Evolutionary conservation across 495 filamentous ascomycete species (phyloP).

Genomic region (Podospora conica): DNA sequence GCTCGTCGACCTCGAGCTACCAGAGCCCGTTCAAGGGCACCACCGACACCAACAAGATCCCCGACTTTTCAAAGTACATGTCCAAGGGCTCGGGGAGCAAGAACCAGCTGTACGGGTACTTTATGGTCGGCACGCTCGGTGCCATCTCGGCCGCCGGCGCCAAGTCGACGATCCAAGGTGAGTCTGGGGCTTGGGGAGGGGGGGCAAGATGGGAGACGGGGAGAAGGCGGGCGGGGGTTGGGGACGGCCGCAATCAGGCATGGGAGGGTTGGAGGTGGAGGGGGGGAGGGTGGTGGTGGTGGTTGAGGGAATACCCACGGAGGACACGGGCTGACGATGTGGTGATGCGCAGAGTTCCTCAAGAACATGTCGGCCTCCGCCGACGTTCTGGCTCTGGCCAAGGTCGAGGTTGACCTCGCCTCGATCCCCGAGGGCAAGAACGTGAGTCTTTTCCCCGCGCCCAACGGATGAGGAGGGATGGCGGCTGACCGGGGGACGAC

Average conservation of each 20-base stretch:
- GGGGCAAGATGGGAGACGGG: background rate
- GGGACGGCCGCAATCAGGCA: background rate
- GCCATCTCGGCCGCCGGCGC: constrained; percentile 84
- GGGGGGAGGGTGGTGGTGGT: background rate
- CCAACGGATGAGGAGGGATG: background rate
- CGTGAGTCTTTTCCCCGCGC: constrained; percentile 47
- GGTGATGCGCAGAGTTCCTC: constrained; percentile 70
- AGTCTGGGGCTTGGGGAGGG: constrained; percentile 23
- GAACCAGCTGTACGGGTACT: constrained; percentile 91
- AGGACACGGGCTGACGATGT: constrained; percentile 10
- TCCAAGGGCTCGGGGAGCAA: constrained; percentile 53
- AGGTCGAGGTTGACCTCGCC: constrained; percentile 92
- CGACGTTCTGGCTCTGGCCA: constrained; percentile 97
- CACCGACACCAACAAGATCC: constrained; percentile 58
- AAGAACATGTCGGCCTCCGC: constrained; percentile 99
- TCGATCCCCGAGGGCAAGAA: constrained; percentile 99
- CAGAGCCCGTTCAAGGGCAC: constrained; percentile 59
- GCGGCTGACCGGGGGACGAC: background rate
- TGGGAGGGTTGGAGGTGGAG: background rate
- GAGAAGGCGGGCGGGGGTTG: background rate
- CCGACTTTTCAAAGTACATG: constrained; percentile 84
- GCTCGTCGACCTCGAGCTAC: constrained; percentile 31
- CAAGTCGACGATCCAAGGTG: constrained; percentile 96
- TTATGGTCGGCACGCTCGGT: constrained; percentile 95
- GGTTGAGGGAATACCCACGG: background rate